Evolutionary conservation across 2,329 filamentous ascomycete species (phyloP), one percentile per base, ranked within the genome.

Genomic region (Phyllosticta paracitricarpa): DNA sequence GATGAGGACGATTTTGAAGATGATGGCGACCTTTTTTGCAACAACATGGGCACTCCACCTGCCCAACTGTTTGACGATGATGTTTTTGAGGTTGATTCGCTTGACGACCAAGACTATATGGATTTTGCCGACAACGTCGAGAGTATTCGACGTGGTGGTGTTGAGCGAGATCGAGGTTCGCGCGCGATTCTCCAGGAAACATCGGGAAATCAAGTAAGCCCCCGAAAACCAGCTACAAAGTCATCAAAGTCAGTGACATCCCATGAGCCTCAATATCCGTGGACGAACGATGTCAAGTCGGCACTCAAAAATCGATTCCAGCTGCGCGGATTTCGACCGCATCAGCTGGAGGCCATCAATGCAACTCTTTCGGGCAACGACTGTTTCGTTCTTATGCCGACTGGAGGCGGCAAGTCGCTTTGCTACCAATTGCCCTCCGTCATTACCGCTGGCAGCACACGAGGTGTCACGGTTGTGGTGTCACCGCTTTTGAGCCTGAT

Each of bases 351-450:
- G 73, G 92, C 94, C 14, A 97, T 99, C 73, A 97, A 99, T 73
- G 88, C 92, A 1, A 97, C 94, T 0, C 78, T 99, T 54, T 81
- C 79, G 30, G 94, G 93, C 2, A 86, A 93, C 65, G 93, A 99
- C 74, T 88, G 89, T 0, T 99, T 99, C 71, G 89, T 99, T 17
- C 79, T 99, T 51, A 99, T 99, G 94, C 94, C 95, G 2, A 99
- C 94, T 0, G 94, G 94, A 59, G 94, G 94, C 63, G 94, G 94
- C 52, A 99, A 99, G 72, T 97, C 93, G 1, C 80, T 99, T 1
- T 97, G 94, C 73, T 99, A 99, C 72, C 95, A 99, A 72, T 78
- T 99, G 12, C 95, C 94, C 14, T 90, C 94, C 2, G 83, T 97
- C 22, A 81, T 99, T 33, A 84, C 81, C 56, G 88, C 84, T 54